Evolutionary conservation across 495 filamentous ascomycete genomes (phyloP).

Genomic region (Diplogelasinospora grovesii): DNA sequence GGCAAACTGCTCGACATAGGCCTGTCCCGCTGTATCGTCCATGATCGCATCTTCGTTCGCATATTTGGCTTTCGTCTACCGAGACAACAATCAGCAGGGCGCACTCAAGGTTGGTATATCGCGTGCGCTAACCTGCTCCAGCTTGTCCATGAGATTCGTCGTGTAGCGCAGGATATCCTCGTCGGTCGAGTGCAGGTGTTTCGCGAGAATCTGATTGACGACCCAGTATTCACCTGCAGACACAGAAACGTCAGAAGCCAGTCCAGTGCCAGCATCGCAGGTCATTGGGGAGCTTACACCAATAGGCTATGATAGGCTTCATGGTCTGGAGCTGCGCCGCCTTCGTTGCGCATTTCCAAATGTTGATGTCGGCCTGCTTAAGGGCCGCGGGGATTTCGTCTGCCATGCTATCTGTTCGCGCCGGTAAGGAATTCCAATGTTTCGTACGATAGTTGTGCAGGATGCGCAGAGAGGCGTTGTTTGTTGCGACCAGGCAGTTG

Average conservation of each 20-base stretch:
- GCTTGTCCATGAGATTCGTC: conserved; percentile 78
- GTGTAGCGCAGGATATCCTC: conserved; percentile 73
- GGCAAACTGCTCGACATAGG: conserved; percentile 91
- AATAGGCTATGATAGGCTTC: conserved; percentile 86
- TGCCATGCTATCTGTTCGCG: conserved; percentile 48
- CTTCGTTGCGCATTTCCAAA: conserved; percentile 63
- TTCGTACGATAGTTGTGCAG: background rate
- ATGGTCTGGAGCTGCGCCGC: conserved; percentile 77
- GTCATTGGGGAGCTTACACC: conserved; percentile 58
- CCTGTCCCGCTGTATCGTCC: conserved; percentile 78
- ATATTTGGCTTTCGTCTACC: conserved; percentile 57
- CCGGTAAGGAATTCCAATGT: background rate
- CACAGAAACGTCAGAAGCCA: conserved; percentile 14
- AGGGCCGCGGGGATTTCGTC: conserved; percentile 66
- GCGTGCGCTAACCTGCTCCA: conserved; percentile 60
- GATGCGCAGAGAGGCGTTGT: background rate
- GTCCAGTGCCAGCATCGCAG: background rate
- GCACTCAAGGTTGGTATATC: no score
- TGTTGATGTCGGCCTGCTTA: conserved; percentile 66
- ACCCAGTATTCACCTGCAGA: conserved; percentile 83
- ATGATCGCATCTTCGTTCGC: conserved; percentile 56
- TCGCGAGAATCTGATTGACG: conserved; percentile 81
- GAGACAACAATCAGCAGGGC: background rate
- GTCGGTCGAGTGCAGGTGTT: conserved; percentile 66
- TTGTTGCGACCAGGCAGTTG: background rate